phyloP scores from a whole-genome alignment of 352 stramenopile genomes.

The Vaucheria bursata region DNA sequence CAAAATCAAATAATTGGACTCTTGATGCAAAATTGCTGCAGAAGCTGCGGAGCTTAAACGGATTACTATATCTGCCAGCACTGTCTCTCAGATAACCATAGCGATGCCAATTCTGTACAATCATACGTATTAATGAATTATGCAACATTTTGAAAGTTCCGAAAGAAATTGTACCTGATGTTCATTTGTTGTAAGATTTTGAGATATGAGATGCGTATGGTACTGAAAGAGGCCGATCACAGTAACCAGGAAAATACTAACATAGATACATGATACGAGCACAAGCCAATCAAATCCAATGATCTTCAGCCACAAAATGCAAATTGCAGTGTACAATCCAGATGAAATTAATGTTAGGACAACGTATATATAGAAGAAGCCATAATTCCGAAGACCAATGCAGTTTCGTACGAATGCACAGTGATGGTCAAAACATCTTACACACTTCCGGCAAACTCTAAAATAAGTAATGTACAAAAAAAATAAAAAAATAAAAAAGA shows the following conservation, averaged over 20 bases:
- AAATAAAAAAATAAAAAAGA: too few species aligned
- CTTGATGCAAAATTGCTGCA: slow-evolving; percentile 13
- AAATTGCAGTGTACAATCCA: slow-evolving; percentile 54
- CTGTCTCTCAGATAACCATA: slow-evolving; percentile 18
- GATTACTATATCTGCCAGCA: slow-evolving; percentile 19
- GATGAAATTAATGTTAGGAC: slow-evolving; percentile 50
- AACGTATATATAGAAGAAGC: slow-evolving; percentile 62
- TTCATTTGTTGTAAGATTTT: slow-evolving; percentile 76
- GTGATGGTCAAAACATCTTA: slow-evolving; percentile 73
- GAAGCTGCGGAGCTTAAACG: slow-evolving; percentile 17
- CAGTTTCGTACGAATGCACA: slow-evolving; percentile 67
- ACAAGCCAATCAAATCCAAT: slow-evolving; percentile 39
- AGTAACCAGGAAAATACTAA: slow-evolving; percentile 31
- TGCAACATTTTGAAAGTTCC: slow-evolving; percentile 8
- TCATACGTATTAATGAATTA: background rate
- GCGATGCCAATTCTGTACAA: background rate
- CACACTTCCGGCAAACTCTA: slow-evolving; percentile 59
- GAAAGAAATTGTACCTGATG: slow-evolving; percentile 48
- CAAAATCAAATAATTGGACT: background rate
- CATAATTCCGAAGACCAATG: slow-evolving; percentile 69
- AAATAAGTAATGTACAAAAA: too few species aligned
- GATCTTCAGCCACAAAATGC: slow-evolving; percentile 52
- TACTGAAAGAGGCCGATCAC: slow-evolving; percentile 33
- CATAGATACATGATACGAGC: slow-evolving; percentile 49
- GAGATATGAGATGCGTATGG: slow-evolving; percentile 51